Evolutionary conservation across 345 rosid genomes (phyloP).

Genomic region (Lepidium africanum): DNA sequence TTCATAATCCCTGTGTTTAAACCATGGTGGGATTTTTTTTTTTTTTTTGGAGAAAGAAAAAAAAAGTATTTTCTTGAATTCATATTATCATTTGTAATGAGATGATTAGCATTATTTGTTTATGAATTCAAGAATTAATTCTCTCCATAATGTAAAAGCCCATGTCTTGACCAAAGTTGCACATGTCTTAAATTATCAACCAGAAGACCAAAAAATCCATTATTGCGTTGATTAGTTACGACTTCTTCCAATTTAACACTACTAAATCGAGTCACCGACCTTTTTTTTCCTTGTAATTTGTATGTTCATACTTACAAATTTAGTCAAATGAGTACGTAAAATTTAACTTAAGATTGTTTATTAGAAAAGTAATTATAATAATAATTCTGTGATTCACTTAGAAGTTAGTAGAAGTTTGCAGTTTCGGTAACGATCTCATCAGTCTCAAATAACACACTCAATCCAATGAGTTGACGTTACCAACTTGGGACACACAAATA

Average conservation of each 20-base stretch:
- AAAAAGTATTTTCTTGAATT: conserved; percentile 9
- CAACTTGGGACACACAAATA: conserved; percentile 12
- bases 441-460: background rate
- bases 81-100: background rate
- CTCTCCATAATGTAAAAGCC: conserved; percentile 22
- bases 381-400: background rate
- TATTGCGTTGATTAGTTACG: conserved; percentile 3
- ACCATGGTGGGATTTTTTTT: conserved; percentile 31
- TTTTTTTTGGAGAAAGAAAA: background rate
- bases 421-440: background rate
- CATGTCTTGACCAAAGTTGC: conserved; percentile 11
- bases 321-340: too few species aligned
- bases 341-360: too few species aligned
- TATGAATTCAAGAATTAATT: conserved; percentile 7
- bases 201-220: background rate
- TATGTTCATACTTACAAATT: background rate
- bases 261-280: conserved; percentile 12
- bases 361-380: background rate
- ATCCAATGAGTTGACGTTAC: conserved; percentile 9
- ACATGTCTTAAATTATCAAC: conserved; percentile 24
- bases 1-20: conserved; percentile 26
- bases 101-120: background rate
- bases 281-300: background rate
- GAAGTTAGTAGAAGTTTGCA: background rate
- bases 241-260: conserved; percentile 1